These are phyloP conservation scores for Arthrobotrys pseudoclavata DNA, from an alignment of 2,329 filamentous ascomycete species.

Conservation along the genomic window DNA sequence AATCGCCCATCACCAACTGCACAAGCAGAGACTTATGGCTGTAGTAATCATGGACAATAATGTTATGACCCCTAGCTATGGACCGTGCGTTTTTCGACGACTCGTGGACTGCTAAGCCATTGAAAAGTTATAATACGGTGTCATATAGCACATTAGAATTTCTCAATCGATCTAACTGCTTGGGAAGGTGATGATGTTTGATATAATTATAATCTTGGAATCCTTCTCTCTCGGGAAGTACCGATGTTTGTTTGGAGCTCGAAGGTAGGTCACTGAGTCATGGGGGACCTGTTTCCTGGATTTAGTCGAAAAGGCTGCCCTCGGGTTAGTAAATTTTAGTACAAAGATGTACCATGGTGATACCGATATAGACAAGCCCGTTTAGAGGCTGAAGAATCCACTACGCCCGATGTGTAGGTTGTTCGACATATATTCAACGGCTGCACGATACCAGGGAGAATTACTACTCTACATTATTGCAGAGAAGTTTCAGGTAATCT, in stretches of 20 bases:
- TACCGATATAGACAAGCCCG: not conserved
- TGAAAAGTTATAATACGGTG: not conserved
- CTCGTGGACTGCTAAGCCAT: not conserved
- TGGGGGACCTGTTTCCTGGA: not conserved
- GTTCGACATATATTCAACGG: not conserved
- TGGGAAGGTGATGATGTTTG: slow-evolving; percentile 32
- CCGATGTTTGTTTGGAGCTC: not conserved
- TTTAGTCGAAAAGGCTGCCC: not conserved
- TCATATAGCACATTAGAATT: not conserved
- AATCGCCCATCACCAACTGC: not conserved
- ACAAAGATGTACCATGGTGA: not conserved
- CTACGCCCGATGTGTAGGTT: too few relatives aligned
- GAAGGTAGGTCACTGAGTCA: not conserved
- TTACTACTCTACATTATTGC: too few relatives aligned
- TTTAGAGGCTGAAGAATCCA: too few relatives aligned
- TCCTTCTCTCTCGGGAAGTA: not conserved
- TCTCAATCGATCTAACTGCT: slow-evolving; percentile 45
- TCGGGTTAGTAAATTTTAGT: not conserved
- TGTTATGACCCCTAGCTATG: not conserved
- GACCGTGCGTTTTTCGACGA: not conserved
- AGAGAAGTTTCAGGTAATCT: too few relatives aligned
- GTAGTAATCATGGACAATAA: not conserved
- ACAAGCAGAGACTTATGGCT: not conserved
- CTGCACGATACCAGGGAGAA: too few relatives aligned
- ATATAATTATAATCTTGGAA: not conserved